Evolutionary conservation across 2,329 filamentous ascomycete species (phyloP), one percentile per base, ranked within the genome.

Genomic region (Macroventuria anomochaeta): DNA sequence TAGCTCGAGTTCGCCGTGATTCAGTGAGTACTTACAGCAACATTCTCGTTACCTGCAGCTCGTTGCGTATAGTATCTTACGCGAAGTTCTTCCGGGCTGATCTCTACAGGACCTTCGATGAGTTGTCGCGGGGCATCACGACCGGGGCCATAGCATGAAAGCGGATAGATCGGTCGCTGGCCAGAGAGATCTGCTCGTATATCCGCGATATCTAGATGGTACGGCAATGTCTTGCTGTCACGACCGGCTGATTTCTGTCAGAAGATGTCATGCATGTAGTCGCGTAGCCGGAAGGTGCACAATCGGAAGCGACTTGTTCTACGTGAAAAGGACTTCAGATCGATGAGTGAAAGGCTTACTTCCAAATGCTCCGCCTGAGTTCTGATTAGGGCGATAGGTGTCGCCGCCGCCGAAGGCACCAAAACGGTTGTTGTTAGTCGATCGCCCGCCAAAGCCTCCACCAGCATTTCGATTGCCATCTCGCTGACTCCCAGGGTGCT

Each of bases 71-170:
- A 93, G 69, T 91, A 88, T 18, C 80, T 77, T 23, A 93, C 71
- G 42, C 92, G 84, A 71, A 96, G 83, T 75, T 97, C 93, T 73
- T 97, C 93, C 33, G 89, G 88, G 67, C 91, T 96, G 72, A 92
- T 88, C 73, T 97, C 93, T 15, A 92, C 83, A 5, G 85, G 81
- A 1, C 91, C 92, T 46, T 91, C 91, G 66, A 96, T 93, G 1
- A 97, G 81, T 74, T 96, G 91, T 15, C 85, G 85, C 0, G 93
- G 93, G 1, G 89, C 85, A 63, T 92, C 85, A 65, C 80, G 83
- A 3, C 88, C 89, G 0, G 93, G 92, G 0, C 87, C 90, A 73
- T 96, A 97, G 18, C 88, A 83, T 1, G 93, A 96, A 20, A 97
- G 82, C 4, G 95, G 88, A 89, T 93, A 97, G 80, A 85, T 77